Conservation (phyloP, 805 yeast genomes). For the Lipomyces orientalis region DNA sequence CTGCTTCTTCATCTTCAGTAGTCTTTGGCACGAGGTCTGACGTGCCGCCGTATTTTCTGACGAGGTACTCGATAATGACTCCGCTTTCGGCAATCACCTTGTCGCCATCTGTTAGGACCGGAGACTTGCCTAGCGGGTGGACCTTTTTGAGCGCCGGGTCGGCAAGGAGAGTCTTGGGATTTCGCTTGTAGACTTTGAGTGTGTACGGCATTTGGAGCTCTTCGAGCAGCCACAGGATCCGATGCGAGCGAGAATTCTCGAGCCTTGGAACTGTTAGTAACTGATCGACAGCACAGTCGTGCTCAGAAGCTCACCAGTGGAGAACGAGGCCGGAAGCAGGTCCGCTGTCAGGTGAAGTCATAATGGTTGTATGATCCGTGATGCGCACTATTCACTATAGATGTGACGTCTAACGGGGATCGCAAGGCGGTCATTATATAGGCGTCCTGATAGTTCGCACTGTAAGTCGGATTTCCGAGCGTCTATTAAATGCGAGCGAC, state of each 20-base stretch:
- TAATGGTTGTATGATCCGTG: no score
- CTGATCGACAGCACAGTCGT: neutral
- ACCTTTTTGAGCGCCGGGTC: slow-evolving; percentile 56
- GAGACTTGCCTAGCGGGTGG: slow-evolving; percentile 70
- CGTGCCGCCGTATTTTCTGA: slow-evolving; percentile 55
- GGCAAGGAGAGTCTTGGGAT: slow-evolving; percentile 54
- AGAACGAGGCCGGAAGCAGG: neutral
- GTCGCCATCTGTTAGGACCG: slow-evolving; percentile 58
- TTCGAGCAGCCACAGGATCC: slow-evolving; percentile 70
- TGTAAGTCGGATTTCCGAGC: no score
- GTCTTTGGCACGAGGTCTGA: slow-evolving; percentile 47
- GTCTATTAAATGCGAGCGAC: no score
- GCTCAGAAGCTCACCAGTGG: neutral
- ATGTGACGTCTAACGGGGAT: no score
- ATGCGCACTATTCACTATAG: no score
- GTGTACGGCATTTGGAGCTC: slow-evolving; percentile 62
- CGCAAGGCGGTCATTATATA: no score
- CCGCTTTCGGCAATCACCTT: slow-evolving; percentile 65
- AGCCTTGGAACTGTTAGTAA: slow-evolving; percentile 46
- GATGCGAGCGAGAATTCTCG: slow-evolving; percentile 62
- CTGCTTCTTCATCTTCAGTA: slow-evolving; percentile 51
- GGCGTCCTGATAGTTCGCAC: no score
- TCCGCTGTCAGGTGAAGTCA: neutral
- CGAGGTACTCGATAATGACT: slow-evolving; percentile 58
- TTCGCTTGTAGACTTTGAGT: slow-evolving; percentile 58